Conservation (phyloP, 2,329 filamentous ascomycete species). For the Trichoderma citrinoviride region DNA sequence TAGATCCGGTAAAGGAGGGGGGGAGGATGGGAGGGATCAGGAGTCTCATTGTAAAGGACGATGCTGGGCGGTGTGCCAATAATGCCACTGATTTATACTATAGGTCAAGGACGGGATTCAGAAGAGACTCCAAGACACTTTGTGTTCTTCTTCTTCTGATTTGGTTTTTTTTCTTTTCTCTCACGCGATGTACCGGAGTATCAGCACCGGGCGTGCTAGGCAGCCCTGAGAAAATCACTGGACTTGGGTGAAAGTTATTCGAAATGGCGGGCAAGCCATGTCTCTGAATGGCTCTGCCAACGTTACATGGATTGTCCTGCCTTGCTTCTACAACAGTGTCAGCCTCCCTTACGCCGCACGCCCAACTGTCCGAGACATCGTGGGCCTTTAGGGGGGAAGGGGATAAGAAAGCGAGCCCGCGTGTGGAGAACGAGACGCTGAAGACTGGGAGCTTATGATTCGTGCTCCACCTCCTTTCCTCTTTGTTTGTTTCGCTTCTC, state of each 20-base stretch:
- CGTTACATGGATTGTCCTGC: constrained; percentile 22
- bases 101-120: constrained; percentile 18
- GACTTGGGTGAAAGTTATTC: constrained; percentile 11
- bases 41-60: constrained; percentile 14
- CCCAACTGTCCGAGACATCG: constrained; percentile 18
- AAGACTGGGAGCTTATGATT: neutral
- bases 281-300: constrained; percentile 5
- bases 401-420: neutral
- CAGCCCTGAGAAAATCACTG: constrained; percentile 14
- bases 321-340: constrained; percentile 20
- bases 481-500: neutral
- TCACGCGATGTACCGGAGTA: constrained; percentile 13
- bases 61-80: constrained; percentile 18
- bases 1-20: neutral
- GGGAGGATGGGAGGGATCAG: too few relatives aligned
- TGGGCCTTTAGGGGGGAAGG: constrained; percentile 1
- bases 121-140: neutral
- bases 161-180: constrained; percentile 3
- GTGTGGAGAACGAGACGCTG: neutral
- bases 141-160: neutral
- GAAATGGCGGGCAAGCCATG: constrained; percentile 14
- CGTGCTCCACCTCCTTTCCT: neutral
- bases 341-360: constrained; percentile 10
- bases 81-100: constrained; percentile 10
- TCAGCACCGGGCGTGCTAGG: constrained; percentile 4